Percentiles rank a stretch among this genome's conserved stretches.
Evolutionary conservation across 73 alveolate species (phyloP).

Genomic region (Paraurostyla sp.): DNA sequence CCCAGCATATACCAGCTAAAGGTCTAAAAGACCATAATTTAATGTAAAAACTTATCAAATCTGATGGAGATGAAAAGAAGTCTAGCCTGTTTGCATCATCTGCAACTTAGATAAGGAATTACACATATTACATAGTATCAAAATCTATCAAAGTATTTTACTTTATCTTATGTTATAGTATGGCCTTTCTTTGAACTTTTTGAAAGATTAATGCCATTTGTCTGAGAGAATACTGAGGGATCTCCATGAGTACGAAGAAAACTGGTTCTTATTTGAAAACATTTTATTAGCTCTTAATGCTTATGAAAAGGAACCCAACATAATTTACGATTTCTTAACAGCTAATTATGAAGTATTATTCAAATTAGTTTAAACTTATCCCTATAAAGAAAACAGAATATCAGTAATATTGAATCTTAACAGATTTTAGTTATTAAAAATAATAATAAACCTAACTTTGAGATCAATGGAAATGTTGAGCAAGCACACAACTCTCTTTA

Average conservation of each 20-base stretch:
- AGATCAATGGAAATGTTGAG: constrained; percentile 30
- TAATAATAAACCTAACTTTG: constrained; percentile 19
- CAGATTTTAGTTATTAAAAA: constrained; percentile 32
- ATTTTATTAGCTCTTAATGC: neutral
- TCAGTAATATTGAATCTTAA: constrained; percentile 11
- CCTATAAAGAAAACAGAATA: neutral
- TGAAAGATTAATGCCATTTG: constrained; percentile 34
- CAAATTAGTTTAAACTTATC: neutral
- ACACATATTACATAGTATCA: constrained; percentile 5
- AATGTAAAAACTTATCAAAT: neutral
- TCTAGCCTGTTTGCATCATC: constrained; percentile 2
- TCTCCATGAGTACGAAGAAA: constrained; percentile 32
- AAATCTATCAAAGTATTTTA: constrained; percentile 19
- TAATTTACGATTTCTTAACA: neutral
- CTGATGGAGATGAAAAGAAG: constrained; percentile 43
- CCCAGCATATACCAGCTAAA: neutral
- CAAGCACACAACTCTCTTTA: constrained; percentile 6
- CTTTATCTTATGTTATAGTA: neutral
- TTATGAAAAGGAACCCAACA: constrained; percentile 17
- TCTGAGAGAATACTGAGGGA: constrained; percentile 19
- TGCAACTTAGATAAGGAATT: neutral
- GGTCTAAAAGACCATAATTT: constrained; percentile 33
- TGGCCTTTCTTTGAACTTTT: neutral
- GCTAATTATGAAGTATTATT: neutral
- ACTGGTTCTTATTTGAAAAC: constrained; percentile 49